A percentile compares a stretch with the other conserved stretches of the same genome.
phyloP scores from a whole-genome alignment of 2,329 filamentous ascomycete genomes.

The Fusarium protoensiforme region DNA sequence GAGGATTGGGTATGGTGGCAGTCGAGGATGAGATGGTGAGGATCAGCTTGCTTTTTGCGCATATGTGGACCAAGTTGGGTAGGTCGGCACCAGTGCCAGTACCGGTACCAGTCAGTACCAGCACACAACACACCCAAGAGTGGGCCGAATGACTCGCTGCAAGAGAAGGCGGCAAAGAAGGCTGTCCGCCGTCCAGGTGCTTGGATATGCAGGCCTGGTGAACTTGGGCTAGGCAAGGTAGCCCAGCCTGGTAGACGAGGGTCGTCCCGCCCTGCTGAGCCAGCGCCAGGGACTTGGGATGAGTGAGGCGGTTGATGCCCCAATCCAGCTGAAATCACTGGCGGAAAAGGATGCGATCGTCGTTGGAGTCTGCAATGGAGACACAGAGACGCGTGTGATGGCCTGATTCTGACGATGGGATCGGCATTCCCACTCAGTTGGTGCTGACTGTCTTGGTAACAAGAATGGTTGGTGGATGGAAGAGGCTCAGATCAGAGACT shows the following conservation, averaged over 20 bases:
- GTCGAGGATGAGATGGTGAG: neutral
- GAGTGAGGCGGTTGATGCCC: neutral
- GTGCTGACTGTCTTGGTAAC: neutral
- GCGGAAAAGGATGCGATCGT: neutral
- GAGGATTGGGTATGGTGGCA: conserved; percentile 18
- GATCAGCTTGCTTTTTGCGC: conserved; percentile 8
- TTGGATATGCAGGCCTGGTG: neutral
- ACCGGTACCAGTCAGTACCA: no score
- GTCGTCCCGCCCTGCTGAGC: conserved; percentile 1
- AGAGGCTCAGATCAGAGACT: neutral
- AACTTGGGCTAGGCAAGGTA: neutral
- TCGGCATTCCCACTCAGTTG: neutral
- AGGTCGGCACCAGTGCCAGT: neutral
- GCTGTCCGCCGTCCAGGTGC: neutral
- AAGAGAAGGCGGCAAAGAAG: neutral
- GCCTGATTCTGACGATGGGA: neutral
- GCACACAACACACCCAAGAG: neutral
- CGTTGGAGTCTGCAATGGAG: neutral
- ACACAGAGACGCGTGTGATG: neutral
- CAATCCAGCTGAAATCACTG: neutral
- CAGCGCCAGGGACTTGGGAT: conserved; percentile 10
- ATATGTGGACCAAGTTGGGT: neutral
- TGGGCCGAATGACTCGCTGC: neutral
- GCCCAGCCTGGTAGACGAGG: neutral
- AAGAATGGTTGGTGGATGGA: neutral